Conservation (phyloP, 2,329 filamentous ascomycete species). For the Talaromyces sp. region DNA sequence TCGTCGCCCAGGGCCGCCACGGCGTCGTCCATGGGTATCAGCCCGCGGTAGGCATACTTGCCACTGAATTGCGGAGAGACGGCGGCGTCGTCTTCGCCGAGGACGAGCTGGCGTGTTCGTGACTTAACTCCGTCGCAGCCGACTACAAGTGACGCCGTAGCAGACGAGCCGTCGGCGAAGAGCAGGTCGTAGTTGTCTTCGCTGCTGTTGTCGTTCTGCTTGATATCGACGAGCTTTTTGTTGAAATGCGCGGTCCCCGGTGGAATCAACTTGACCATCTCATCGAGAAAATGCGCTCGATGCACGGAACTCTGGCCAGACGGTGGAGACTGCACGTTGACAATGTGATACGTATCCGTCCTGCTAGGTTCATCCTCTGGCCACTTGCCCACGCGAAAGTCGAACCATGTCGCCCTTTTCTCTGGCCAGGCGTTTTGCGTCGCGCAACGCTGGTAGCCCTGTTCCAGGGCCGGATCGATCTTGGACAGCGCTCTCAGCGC, state of each 20-base stretch:
- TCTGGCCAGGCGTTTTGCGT: neutral
- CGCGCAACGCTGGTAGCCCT: neutral
- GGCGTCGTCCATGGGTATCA: constrained; percentile 30
- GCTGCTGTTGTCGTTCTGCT: constrained; percentile 11
- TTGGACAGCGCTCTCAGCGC: constrained; percentile 29
- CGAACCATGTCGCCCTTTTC: neutral
- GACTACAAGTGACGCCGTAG: constrained; percentile 25
- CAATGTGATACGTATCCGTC: constrained; percentile 10
- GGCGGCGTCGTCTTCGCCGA: constrained; percentile 15
- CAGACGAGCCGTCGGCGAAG: constrained; percentile 28
- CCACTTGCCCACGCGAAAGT: neutral
- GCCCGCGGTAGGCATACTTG: constrained; percentile 30
- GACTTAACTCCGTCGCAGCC: constrained; percentile 34
- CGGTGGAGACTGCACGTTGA: constrained; percentile 22
- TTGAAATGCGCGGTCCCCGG: constrained; percentile 25
- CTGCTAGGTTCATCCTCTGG: constrained; percentile 5
- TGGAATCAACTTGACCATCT: constrained; percentile 27
- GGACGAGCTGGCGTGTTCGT: constrained; percentile 21
- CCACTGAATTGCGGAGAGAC: constrained; percentile 24
- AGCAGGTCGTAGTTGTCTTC: constrained; percentile 13
- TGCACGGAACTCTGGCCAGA: constrained; percentile 27
- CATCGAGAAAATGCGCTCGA: constrained; percentile 29
- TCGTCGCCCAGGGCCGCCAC: constrained; percentile 27
- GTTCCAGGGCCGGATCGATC: neutral
- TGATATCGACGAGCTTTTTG: constrained; percentile 21